Conservation (phyloP, 2,329 filamentous ascomycete species). For the Phymatotrichopsis omnivora region DNA sequence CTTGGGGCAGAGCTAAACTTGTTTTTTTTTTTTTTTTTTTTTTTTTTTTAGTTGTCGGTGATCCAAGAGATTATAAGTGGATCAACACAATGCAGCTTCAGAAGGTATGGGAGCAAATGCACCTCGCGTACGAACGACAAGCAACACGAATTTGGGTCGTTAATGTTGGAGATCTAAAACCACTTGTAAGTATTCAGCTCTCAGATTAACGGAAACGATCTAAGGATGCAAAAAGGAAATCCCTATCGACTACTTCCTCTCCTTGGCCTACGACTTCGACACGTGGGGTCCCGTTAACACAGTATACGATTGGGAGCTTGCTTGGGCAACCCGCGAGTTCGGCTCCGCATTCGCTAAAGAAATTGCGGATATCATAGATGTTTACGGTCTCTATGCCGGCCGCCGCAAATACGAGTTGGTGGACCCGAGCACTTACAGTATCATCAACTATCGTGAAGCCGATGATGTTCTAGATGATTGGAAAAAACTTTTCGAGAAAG, state of each 20-base stretch:
- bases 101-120: conserved; percentile 57
- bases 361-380: conserved; percentile 45
- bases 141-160: conserved; percentile 56
- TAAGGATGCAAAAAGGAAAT: conserved; percentile 39
- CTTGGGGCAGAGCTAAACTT: too few species aligned
- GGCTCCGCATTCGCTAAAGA: conserved; percentile 40
- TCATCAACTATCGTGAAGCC: conserved; percentile 56
- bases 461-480: conserved; percentile 49
- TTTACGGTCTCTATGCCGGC: conserved; percentile 48
- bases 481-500: conserved; percentile 43
- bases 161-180: conserved; percentile 58
- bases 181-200: conserved; percentile 37
- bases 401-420: conserved; percentile 54
- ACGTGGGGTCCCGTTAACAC: conserved; percentile 37
- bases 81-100: conserved; percentile 57
- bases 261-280: conserved; percentile 55
- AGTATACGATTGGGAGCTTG: conserved; percentile 46
- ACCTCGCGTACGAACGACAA: conserved; percentile 48
- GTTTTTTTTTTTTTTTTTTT: conserved; percentile 1
- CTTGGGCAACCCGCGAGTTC: conserved; percentile 51
- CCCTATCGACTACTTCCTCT: conserved; percentile 57
- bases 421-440: conserved; percentile 48
- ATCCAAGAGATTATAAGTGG: conserved; percentile 51
- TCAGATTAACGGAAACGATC: too few species aligned
- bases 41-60: conserved; percentile 43